Evolutionary conservation across 371 early-diverging fungal species (phyloP).

Genomic region (Parasitella parasitica): DNA sequence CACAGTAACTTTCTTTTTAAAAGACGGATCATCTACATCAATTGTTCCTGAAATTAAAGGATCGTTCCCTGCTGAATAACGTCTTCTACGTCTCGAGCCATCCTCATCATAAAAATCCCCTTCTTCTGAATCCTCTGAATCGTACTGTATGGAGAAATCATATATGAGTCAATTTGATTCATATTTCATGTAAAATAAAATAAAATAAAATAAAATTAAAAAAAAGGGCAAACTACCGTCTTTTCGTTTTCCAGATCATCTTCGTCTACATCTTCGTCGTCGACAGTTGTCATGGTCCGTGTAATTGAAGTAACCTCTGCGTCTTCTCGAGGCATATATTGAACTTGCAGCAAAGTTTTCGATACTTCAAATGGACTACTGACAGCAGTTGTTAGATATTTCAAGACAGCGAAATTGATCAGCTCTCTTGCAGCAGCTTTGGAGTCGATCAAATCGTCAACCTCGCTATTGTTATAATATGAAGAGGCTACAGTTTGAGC

Average conservation of each 20-base stretch:
- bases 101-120: conserved; percentile 33
- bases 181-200: no score
- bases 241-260: conserved; percentile 23
- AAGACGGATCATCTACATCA: conserved; percentile 40
- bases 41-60: conserved; percentile 26
- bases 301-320: conserved; percentile 28
- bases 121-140: conserved; percentile 37
- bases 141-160: no score
- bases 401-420: conserved; percentile 63
- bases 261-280: not conserved
- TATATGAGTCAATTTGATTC: no score
- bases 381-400: conserved; percentile 66
- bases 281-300: not conserved
- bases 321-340: conserved; percentile 68
- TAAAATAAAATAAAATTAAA: no score
- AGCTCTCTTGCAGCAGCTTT: conserved; percentile 58
- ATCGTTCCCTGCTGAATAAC: conserved; percentile 15
- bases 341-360: conserved; percentile 81
- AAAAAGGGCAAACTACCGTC: no score
- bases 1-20: conserved; percentile 31
- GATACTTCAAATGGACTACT: conserved; percentile 76
- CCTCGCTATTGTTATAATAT: conserved; percentile 27
- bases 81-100: conserved; percentile 11
- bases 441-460: conserved; percentile 49
- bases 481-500: conserved; percentile 18